Evolutionary conservation across 2,329 filamentous ascomycete genomes (phyloP).

Genomic region (Colletotrichum sp.): DNA sequence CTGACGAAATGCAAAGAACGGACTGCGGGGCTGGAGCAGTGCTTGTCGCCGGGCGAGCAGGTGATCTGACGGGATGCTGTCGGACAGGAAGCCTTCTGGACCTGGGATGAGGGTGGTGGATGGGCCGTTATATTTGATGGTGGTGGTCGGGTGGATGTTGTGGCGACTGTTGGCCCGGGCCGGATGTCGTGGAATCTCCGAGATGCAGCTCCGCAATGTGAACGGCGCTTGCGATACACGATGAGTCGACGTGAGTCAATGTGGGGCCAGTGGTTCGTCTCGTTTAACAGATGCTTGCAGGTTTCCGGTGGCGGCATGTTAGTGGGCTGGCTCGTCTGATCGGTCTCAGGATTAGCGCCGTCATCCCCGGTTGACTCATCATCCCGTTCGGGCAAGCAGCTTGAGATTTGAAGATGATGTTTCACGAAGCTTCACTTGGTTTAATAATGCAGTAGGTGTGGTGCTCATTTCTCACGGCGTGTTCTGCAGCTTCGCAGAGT

Average conservation of each 20-base stretch:
- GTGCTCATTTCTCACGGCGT: not conserved
- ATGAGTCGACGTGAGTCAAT: constrained; percentile 17
- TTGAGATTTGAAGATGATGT: not conserved
- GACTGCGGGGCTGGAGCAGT: constrained; percentile 4
- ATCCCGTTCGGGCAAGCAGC: not conserved
- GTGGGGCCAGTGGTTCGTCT: not conserved
- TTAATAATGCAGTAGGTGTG: not conserved
- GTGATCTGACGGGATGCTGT: not conserved
- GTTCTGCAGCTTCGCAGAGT: not conserved
- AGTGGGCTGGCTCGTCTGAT: not conserved
- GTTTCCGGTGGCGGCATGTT: not conserved
- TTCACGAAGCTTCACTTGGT: not conserved
- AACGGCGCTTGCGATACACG: not conserved
- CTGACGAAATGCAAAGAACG: constrained; percentile 8
- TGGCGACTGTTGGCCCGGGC: not conserved
- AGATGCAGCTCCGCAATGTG: not conserved
- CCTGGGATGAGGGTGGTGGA: not conserved
- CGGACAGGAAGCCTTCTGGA: not conserved
- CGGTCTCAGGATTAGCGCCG: not conserved
- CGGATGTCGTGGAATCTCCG: constrained; percentile 8
- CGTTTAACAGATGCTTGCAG: not conserved
- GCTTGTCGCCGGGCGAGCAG: constrained; percentile 4
- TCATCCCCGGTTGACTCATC: constrained; percentile 8
- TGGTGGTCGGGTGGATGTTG: not conserved
- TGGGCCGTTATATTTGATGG: not conserved